Percentiles rank a stretch among this genome's conserved stretches.
phyloP scores from a whole-genome alignment of 768 basidiomycete genomes.

The Pisolithus tinctorius region DNA sequence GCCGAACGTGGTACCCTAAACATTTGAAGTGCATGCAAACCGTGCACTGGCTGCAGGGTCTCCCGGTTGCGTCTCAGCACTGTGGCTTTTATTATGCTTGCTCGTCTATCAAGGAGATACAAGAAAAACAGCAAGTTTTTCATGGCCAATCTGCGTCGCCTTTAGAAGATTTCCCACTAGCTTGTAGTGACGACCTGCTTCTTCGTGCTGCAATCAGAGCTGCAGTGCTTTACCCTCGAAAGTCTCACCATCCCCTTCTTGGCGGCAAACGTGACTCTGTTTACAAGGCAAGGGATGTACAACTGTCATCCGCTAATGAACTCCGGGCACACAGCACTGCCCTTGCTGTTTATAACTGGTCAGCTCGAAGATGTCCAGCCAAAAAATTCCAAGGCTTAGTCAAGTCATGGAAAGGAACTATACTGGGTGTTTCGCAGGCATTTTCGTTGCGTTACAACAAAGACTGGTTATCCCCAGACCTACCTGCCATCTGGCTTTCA shows the following conservation, averaged over 20 bases:
- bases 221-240: slow-evolving; percentile 9
- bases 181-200: slow-evolving; percentile 8
- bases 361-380: not conserved
- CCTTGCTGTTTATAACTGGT: slow-evolving; percentile 1
- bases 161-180: slow-evolving; percentile 10
- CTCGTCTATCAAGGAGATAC: slow-evolving; percentile 1
- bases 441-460: slow-evolving; percentile 15
- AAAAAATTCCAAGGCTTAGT: too few species aligned
- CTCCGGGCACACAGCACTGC: slow-evolving; percentile 7
- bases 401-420: too few species aligned
- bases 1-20: slow-evolving; percentile 28
- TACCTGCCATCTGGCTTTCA: slow-evolving; percentile 21
- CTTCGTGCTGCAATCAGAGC: slow-evolving; percentile 9
- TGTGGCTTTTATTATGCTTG: slow-evolving; percentile 16
- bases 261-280: not conserved
- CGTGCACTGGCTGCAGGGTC: slow-evolving; percentile 22
- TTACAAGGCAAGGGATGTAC: slow-evolving; percentile 8
- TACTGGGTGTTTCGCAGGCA: not conserved
- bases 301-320: not conserved
- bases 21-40: slow-evolving; percentile 31
- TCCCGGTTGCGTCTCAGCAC: slow-evolving; percentile 24
- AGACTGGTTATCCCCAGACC: slow-evolving; percentile 20
- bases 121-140: not conserved
- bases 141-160: not conserved
- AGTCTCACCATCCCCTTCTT: not conserved